phyloP scores from a whole-genome alignment of 371 early-diverging fungal species.

The Rhizoclosmatium hyalinum region DNA sequence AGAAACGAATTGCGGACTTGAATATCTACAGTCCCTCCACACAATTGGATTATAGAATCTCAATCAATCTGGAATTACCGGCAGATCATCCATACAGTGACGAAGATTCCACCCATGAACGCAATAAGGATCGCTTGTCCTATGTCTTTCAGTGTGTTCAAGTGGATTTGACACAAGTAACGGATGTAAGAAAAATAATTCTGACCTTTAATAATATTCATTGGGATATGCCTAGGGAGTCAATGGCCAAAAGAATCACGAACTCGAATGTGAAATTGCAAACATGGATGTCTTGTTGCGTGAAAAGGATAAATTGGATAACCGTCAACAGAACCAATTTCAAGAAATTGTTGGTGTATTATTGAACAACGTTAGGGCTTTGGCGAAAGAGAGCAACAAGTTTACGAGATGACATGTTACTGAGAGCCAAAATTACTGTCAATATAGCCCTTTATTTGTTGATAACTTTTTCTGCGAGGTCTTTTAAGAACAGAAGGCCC shows the following conservation, averaged over 20 bases:
- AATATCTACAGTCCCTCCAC: conserved; percentile 31
- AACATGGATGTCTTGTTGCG: neutral
- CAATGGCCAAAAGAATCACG: conserved; percentile 29
- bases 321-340: conserved; percentile 36
- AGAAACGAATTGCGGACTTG: conserved; percentile 36
- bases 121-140: conserved; percentile 42
- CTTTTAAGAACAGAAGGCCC: too few relatives aligned
- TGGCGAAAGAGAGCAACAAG: conserved; percentile 28
- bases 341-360: conserved; percentile 25
- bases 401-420: neutral
- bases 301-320: conserved; percentile 29
- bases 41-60: conserved; percentile 37
- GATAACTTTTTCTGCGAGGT: too few relatives aligned
- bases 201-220: neutral
- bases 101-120: conserved; percentile 6
- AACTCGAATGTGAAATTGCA: conserved; percentile 40
- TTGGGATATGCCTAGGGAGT: neutral
- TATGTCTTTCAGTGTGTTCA: conserved; percentile 34
- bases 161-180: conserved; percentile 41
- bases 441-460: too few relatives aligned
- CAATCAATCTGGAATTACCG: conserved; percentile 37
- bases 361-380: conserved; percentile 35
- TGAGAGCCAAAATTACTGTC: too few relatives aligned
- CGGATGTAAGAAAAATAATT: conserved; percentile 15
- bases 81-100: conserved; percentile 19